A percentile compares a stretch with the other conserved stretches of the same genome.
Conservation (phyloP, 2,329 filamentous ascomycete species). For the Ceratocystis diversiconidia region DNA sequence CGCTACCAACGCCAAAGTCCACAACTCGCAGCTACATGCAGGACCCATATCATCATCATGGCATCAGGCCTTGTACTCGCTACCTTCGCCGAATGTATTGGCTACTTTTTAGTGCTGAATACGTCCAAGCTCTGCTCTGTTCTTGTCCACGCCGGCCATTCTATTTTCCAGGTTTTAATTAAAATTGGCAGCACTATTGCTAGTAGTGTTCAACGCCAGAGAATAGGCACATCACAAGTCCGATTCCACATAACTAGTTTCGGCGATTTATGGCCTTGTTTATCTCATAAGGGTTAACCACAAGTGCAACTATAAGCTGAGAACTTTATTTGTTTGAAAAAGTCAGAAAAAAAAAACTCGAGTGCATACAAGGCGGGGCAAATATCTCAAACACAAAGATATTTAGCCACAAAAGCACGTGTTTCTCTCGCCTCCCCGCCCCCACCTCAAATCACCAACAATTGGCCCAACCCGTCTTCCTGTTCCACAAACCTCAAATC, state of each 20-base stretch:
- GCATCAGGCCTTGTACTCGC: not conserved
- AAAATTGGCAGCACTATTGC: not conserved
- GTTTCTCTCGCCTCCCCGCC: slow-evolving; percentile 8
- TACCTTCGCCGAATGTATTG: too few species aligned
- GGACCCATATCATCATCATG: not conserved
- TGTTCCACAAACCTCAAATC: not conserved
- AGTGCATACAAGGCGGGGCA: slow-evolving; percentile 2
- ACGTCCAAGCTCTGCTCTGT: not conserved
- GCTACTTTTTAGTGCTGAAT: not conserved
- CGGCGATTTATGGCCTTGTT: not conserved
- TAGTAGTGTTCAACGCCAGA: not conserved
- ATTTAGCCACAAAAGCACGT: slow-evolving; percentile 3
- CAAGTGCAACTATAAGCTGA: not conserved
- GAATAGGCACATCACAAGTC: not conserved
- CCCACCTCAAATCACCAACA: not conserved
- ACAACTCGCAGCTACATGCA: not conserved
- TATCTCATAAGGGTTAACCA: not conserved
- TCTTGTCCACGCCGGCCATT: not conserved
- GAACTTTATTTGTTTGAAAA: not conserved
- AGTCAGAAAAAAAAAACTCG: not conserved
- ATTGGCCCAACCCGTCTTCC: not conserved
- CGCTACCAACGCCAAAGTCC: not conserved
- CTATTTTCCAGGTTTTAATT: not conserved
- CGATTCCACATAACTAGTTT: not conserved
- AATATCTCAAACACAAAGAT: not conserved